Conservation (phyloP, 202 grass and related monocot genomes). For the Saccharum hybrid region DNA sequence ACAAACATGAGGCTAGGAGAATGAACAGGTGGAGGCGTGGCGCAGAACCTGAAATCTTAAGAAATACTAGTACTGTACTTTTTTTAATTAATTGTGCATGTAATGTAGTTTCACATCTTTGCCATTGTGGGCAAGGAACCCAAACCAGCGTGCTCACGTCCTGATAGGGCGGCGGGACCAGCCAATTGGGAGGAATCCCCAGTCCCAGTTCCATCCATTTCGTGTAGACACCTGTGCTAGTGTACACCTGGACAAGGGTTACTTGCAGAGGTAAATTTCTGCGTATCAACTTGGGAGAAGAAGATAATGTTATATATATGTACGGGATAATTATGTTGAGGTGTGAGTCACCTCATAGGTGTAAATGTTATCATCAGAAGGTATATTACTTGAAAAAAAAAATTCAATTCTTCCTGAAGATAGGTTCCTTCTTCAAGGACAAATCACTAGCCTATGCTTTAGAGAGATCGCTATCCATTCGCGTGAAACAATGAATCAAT, state of each 20-base stretch:
- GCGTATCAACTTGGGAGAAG: background rate
- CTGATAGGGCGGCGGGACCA: background rate
- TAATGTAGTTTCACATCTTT: background rate
- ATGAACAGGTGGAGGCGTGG: conserved; percentile 30
- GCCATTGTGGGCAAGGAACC: conserved; percentile 37
- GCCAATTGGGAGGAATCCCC: background rate
- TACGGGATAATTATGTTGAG: background rate
- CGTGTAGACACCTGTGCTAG: background rate
- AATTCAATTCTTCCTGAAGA: background rate
- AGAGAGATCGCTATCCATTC: background rate
- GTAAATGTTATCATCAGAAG: conserved; percentile 31
- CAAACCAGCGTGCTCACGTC: conserved; percentile 8
- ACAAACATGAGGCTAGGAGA: conserved; percentile 30
- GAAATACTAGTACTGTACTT: too few relatives aligned
- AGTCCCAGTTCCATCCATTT: background rate
- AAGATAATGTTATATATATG: conserved; percentile 43
- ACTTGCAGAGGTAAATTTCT: background rate
- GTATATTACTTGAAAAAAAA: background rate
- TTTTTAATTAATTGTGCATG: background rate
- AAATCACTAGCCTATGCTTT: background rate
- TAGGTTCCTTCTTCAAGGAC: background rate
- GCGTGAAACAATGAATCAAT: conserved; percentile 16
- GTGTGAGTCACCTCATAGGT: conserved; percentile 20
- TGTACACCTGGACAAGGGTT: conserved; percentile 20
- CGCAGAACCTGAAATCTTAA: background rate